Evolutionary conservation across 768 basidiomycete species (phyloP).

Genomic region (Suillus americanus): DNA sequence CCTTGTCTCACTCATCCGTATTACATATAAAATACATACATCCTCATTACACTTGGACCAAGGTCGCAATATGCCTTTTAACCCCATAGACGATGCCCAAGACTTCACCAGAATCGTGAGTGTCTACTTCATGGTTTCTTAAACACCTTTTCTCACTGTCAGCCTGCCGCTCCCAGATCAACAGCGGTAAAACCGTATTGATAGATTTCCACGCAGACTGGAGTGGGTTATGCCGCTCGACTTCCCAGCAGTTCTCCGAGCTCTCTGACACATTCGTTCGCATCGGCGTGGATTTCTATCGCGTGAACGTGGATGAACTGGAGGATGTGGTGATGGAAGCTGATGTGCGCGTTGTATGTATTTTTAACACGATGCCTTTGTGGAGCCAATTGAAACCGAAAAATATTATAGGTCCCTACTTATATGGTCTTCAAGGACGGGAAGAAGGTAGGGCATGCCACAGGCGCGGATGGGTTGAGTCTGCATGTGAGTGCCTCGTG

Average conservation of each 20-base stretch:
- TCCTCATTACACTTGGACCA: background rate
- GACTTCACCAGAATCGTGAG: constrained; percentile 23
- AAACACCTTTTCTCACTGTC: background rate
- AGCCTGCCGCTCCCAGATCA: constrained; percentile 25
- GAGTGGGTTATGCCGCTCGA: constrained; percentile 12
- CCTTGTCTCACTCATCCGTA: background rate
- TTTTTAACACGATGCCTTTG: background rate
- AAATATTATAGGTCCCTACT: constrained; percentile 21
- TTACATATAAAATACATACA: background rate
- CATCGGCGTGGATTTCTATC: constrained; percentile 57
- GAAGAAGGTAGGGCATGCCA: constrained; percentile 22
- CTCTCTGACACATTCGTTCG: constrained; percentile 24
- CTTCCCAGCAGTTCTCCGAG: constrained; percentile 18
- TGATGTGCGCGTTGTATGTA: constrained; percentile 58
- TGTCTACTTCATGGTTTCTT: background rate
- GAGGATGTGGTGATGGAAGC: constrained; percentile 54
- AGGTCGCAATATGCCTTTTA: constrained; percentile 15
- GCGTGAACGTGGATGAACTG: constrained; percentile 70
- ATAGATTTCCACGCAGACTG: constrained; percentile 23
- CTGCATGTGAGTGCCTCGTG: constrained; percentile 23
- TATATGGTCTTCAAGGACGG: constrained; percentile 33
- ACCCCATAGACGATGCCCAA: constrained; percentile 16
- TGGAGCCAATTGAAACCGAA: background rate
- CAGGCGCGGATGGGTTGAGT: constrained; percentile 26
- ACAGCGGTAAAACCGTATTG: constrained; percentile 24